Conservation (phyloP, 768 basidiomycete genomes). For the Stropharia rugosoannulata region DNA sequence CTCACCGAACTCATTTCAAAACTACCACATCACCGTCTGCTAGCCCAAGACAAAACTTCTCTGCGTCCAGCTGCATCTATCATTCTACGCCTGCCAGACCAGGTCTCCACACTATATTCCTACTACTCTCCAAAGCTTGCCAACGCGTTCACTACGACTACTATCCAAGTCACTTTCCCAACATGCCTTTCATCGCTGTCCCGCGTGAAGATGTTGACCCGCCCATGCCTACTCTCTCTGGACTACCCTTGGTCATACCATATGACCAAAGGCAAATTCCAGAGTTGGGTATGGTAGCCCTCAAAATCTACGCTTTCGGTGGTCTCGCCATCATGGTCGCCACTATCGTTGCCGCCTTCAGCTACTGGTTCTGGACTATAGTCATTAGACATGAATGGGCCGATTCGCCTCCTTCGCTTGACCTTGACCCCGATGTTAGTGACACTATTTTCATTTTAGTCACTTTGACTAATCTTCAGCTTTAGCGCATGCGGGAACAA, state of each 20-base stretch:
- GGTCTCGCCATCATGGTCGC: constrained; percentile 26
- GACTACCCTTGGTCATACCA: constrained; percentile 4
- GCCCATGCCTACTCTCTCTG: background rate
- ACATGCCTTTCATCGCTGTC: constrained; percentile 1
- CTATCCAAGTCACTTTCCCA: background rate
- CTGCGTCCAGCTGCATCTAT: background rate
- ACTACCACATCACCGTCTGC: background rate
- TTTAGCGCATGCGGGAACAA: constrained; percentile 20
- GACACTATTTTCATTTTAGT: background rate
- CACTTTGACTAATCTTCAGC: background rate
- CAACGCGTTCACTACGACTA: background rate
- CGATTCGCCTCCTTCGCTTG: constrained; percentile 25
- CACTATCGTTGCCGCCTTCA: constrained; percentile 18
- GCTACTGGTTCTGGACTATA: constrained; percentile 26
- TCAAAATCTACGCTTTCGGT: constrained; percentile 28
- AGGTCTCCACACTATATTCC: background rate
- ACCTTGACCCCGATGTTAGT: constrained; percentile 25
- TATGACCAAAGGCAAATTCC: constrained; percentile 16
- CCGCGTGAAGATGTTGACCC: background rate
- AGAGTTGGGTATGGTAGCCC: constrained; percentile 19
- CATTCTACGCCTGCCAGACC: background rate
- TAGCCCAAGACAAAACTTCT: background rate
- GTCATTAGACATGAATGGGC: constrained; percentile 22
- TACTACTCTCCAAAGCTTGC: background rate
- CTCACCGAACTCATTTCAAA: background rate